Percentiles rank a stretch among this genome's conserved stretches.
These are phyloP conservation scores for Cryptosporidium ryanae DNA, from an alignment of 169 alveolate species.

Conservation along the genomic window DNA sequence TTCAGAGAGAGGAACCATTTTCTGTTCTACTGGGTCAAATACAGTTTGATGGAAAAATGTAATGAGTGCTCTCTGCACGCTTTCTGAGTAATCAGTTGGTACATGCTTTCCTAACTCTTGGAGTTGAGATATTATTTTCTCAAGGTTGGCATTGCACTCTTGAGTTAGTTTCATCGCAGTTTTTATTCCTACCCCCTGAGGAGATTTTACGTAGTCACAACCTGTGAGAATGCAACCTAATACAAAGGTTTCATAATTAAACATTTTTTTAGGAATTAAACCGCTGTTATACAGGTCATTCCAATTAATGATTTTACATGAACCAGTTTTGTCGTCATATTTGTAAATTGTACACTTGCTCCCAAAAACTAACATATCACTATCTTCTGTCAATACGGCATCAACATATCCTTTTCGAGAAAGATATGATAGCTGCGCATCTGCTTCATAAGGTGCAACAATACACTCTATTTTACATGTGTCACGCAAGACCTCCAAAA, in stretches of 20 bases:
- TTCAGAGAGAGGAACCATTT: slow-evolving; percentile 63
- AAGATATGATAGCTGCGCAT: slow-evolving; percentile 96
- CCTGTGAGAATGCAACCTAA: slow-evolving; percentile 84
- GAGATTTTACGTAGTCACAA: slow-evolving; percentile 86
- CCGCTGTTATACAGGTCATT: slow-evolving; percentile 74
- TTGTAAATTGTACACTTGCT: slow-evolving; percentile 84
- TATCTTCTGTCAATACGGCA: slow-evolving; percentile 92
- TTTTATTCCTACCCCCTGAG: slow-evolving; percentile 84
- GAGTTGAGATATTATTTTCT: slow-evolving; percentile 34
- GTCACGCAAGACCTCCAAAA: slow-evolving; percentile 82
- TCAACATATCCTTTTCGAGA: slow-evolving; percentile 90
- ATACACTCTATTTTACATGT: slow-evolving; percentile 86
- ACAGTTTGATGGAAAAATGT: slow-evolving; percentile 72
- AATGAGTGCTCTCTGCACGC: slow-evolving; percentile 53
- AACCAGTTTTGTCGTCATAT: slow-evolving; percentile 78
- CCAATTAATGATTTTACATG: slow-evolving; percentile 74
- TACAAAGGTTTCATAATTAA: slow-evolving; percentile 77
- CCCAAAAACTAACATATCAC: slow-evolving; percentile 94
- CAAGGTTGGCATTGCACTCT: slow-evolving; percentile 65
- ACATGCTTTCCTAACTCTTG: slow-evolving; percentile 49
- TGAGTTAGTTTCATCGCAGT: slow-evolving; percentile 82
- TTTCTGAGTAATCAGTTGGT: slow-evolving; percentile 18
- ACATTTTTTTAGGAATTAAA: slow-evolving; percentile 69
- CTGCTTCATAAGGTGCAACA: slow-evolving; percentile 99
- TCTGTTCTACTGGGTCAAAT: slow-evolving; percentile 29